Percentiles rank a stretch among this genome's conserved stretches.
phyloP scores from a whole-genome alignment of 331 rosid genomes.

The Erythrophleum ivorense region DNA sequence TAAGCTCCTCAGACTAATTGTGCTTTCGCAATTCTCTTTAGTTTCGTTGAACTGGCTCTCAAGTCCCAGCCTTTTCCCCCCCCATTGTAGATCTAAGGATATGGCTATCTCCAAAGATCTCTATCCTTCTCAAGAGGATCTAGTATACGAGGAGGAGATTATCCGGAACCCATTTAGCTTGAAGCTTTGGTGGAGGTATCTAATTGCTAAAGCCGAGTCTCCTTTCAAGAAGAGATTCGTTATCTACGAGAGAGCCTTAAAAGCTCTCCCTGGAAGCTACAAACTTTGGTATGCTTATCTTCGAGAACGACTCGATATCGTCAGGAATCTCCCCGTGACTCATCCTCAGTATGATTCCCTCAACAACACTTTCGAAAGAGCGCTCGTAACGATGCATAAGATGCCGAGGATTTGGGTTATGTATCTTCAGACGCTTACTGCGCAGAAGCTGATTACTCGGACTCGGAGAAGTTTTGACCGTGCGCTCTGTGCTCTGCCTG shows the following conservation, averaged over 20 bases:
- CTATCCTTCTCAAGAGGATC: constrained; percentile 74
- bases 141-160: constrained; percentile 81
- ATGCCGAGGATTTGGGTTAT: constrained; percentile 70
- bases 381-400: constrained; percentile 64
- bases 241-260: constrained; percentile 83
- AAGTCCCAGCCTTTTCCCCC: too few species aligned
- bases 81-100: too few species aligned
- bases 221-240: constrained; percentile 74
- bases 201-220: constrained; percentile 68
- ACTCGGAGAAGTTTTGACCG: constrained; percentile 62
- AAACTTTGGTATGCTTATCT: constrained; percentile 91
- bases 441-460: constrained; percentile 53
- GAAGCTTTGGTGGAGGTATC: constrained; percentile 93
- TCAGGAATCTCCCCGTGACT: constrained; percentile 63
- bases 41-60: too few species aligned
- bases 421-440: constrained; percentile 54
- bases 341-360: constrained; percentile 68
- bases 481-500: constrained; percentile 79
- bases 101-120: constrained; percentile 57
- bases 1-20: too few species aligned
- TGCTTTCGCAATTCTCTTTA: too few species aligned
- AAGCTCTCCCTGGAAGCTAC: constrained; percentile 86
- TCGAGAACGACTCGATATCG: constrained; percentile 81
- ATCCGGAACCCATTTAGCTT: constrained; percentile 85
- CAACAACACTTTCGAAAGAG: constrained; percentile 76